phyloP scores from a whole-genome alignment of 495 filamentous ascomycete genomes.

The Penicillium ucsense region DNA sequence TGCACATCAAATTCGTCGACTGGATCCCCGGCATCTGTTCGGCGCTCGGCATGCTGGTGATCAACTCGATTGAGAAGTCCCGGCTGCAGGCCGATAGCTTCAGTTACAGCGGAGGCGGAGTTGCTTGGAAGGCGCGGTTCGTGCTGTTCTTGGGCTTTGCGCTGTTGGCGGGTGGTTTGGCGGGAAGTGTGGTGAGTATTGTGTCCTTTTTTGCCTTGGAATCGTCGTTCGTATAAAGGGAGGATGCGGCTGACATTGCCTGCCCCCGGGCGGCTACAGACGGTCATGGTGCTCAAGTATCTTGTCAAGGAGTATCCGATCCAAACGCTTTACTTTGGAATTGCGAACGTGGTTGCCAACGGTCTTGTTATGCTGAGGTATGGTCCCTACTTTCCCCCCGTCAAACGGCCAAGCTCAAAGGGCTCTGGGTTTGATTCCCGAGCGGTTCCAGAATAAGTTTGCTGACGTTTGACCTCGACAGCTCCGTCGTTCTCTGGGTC shows the following conservation, averaged over 20 bases:
- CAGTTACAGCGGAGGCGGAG: conserved; percentile 73
- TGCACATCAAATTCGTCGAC: conserved; percentile 94
- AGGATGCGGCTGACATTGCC: conserved; percentile 2
- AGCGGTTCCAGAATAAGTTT: background rate
- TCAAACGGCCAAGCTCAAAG: too few species aligned
- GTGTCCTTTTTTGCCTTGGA: conserved; percentile 7
- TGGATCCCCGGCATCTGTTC: conserved; percentile 98
- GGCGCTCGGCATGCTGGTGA: conserved; percentile 91
- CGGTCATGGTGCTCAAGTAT: conserved; percentile 87
- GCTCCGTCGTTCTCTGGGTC: conserved; percentile 86
- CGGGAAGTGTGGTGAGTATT: conserved; percentile 62
- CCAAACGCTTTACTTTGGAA: conserved; percentile 84
- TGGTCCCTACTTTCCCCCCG: conserved; percentile 13
- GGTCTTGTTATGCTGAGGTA: conserved; percentile 79
- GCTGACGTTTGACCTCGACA: conserved; percentile 18
- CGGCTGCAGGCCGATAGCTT: conserved; percentile 78
- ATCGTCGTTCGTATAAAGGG: background rate
- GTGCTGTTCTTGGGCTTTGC: conserved; percentile 96
- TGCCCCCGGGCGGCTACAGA: conserved; percentile 21
- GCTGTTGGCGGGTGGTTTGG: conserved; percentile 84
- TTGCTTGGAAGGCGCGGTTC: conserved; percentile 93
- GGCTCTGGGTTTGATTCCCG: background rate
- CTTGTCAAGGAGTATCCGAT: conserved; percentile 67
- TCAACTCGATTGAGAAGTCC: conserved; percentile 96
- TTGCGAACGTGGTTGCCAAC: conserved; percentile 87